Percentiles rank a stretch among this genome's conserved stretches.
phyloP scores from a whole-genome alignment of 176 grass and related monocot genomes.

The Saccharum spontaneum region DNA sequence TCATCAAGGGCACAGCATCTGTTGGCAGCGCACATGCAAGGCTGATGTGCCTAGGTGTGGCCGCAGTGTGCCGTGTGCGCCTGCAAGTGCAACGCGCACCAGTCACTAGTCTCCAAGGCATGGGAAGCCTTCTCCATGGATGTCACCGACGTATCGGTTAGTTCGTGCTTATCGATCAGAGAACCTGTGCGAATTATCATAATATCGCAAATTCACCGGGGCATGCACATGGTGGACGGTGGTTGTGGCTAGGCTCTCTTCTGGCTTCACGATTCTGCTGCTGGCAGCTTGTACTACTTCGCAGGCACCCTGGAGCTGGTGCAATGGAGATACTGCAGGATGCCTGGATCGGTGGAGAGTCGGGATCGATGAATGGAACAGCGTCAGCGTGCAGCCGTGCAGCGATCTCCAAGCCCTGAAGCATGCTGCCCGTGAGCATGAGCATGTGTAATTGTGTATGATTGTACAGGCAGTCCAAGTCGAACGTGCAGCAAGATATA shows the following conservation, averaged over 20 bases:
- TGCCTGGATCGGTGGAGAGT: background rate
- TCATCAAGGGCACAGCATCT: constrained; percentile 20
- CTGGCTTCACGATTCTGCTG: background rate
- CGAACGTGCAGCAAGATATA: too few species aligned
- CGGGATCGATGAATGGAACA: too few species aligned
- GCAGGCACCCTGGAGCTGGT: background rate
- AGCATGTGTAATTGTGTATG: too few species aligned
- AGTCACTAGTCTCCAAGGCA: background rate
- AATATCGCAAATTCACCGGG: background rate
- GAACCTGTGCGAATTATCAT: background rate
- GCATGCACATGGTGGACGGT: background rate
- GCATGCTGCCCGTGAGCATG: too few species aligned
- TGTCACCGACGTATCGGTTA: constrained; percentile 1
- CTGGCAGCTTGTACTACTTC: background rate
- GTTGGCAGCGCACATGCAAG: constrained; percentile 33
- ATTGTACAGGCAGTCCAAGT: too few species aligned
- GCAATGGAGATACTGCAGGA: too few species aligned
- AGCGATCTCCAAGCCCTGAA: too few species aligned
- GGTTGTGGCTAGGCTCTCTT: background rate
- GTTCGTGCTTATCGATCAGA: background rate
- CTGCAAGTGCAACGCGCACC: background rate
- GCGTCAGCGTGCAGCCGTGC: too few species aligned
- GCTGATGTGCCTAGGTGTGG: constrained; percentile 18
- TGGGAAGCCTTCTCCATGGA: background rate
- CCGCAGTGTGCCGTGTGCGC: background rate